Evolutionary conservation across 768 basidiomycete species (phyloP).

Genomic region (Naematelia encephala): DNA sequence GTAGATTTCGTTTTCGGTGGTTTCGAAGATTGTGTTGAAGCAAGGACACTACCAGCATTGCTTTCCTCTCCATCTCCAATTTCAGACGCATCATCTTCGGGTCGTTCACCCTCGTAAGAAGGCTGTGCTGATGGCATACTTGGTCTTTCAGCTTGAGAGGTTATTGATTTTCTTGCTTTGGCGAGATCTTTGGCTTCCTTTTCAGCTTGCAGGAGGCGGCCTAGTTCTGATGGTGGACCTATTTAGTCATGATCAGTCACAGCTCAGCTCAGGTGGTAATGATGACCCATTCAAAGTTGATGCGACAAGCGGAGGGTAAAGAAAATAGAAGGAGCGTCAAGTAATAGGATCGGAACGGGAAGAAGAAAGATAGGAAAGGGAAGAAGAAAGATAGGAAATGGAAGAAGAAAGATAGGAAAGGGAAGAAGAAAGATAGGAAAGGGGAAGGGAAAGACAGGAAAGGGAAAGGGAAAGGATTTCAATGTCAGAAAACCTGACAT

Average conservation of each 20-base stretch:
- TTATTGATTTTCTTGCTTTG: slow-evolving; percentile 17
- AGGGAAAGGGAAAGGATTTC: too few relatives aligned
- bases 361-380: background rate
- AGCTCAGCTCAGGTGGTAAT: background rate
- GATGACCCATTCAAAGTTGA: background rate
- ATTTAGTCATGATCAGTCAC: slow-evolving; percentile 4
- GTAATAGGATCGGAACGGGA: too few relatives aligned
- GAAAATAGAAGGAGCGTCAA: too few relatives aligned
- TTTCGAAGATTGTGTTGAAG: background rate
- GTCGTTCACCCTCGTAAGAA: background rate
- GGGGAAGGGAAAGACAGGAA: background rate
- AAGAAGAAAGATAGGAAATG: background rate
- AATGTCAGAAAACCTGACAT: too few relatives aligned
- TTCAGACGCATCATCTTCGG: slow-evolving; percentile 21
- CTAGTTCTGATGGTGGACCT: slow-evolving; percentile 39
- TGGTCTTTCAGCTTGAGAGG: background rate
- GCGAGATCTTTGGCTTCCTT: slow-evolving; percentile 34
- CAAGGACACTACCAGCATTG: slow-evolving; percentile 4
- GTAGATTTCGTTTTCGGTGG: background rate
- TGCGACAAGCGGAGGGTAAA: too few relatives aligned
- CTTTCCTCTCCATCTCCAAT: slow-evolving; percentile 22
- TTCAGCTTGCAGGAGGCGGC: slow-evolving; percentile 33
- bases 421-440: background rate
- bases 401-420: background rate
- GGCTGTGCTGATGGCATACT: slow-evolving; percentile 15